Evolutionary conservation across 2,329 filamentous ascomycete genomes (phyloP), one percentile per base, ranked within the genome.

Genomic region (Penicillium sp.): DNA sequence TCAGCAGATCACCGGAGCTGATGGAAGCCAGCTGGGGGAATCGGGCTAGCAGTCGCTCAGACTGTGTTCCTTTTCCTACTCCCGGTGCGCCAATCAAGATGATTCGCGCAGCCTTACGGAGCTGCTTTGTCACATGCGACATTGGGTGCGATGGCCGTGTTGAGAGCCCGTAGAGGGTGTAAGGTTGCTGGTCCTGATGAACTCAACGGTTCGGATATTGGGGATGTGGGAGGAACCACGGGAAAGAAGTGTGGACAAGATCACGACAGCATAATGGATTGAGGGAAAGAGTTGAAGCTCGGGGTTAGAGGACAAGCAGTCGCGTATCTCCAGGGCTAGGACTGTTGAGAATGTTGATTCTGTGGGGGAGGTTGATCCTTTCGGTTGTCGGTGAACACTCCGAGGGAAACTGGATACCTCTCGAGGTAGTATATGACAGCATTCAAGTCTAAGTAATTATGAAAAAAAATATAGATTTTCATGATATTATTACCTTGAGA

Each of bases 51-150:
- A 99, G 81, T 60, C 94, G 87, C 75, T 96, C 90, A 50, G 91
- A 91, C 79, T 99, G 94, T 3, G 94, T 99, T 61, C 93, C 94
- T 76, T 99, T 99, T 61, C 94, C 94, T 56, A 96, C 94, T 57
- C 92, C 92, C n/a, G 94, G 94, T 51, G 93, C 92, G 67, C 94
- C 94, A 68, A 99, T 86, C 65, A 99, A 86, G 71, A 99, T 97
- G 62, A 97, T 88, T 61, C 94, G 89, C 53, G 94, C 94, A 57
- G 94, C 93, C 77, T 83, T 87, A 64, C 82, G 84, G 70, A 95
- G 84, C 78, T 85, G 76, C 65, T 73, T 78, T 29, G 70, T 70
- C n/a, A 66, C 61, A 50, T 67, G 68, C 48, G 71, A 67, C 70
- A 74, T 74, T 23, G 23, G 52, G 40, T 44, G 36, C 5, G 43